A percentile compares a stretch with the other conserved stretches of the same genome.
Conservation (phyloP, 768 basidiomycete species). For the Steccherinum ochraceum region DNA sequence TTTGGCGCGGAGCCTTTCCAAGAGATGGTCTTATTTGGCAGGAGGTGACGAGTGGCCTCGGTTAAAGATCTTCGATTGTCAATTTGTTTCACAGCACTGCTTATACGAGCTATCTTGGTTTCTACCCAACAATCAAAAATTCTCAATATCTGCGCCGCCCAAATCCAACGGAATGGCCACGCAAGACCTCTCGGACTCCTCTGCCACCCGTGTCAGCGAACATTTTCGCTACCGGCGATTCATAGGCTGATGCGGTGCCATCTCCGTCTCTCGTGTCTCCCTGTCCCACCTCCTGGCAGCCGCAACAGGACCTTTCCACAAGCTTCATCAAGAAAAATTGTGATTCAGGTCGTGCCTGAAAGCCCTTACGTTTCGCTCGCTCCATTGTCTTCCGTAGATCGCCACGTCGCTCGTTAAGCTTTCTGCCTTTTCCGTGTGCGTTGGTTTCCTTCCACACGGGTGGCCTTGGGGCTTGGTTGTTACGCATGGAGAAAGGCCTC, state of each 20-base stretch:
- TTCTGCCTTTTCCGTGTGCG: background rate
- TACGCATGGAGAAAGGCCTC: background rate
- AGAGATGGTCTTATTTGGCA: background rate
- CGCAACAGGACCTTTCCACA: background rate
- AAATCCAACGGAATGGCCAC: background rate
- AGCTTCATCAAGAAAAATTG: background rate
- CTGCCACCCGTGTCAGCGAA: background rate
- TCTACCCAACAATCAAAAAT: background rate
- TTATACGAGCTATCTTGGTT: background rate
- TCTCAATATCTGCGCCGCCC: background rate
- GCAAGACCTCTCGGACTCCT: background rate
- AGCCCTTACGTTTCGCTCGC: background rate
- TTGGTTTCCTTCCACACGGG: background rate
- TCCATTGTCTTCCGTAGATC: background rate
- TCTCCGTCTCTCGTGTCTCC: background rate
- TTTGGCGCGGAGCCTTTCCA: background rate
- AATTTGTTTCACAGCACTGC: background rate
- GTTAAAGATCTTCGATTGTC: background rate
- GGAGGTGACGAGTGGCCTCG: background rate
- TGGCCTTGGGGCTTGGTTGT: background rate
- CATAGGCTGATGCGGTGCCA: background rate
- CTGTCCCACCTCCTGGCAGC: background rate
- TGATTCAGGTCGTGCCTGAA: background rate
- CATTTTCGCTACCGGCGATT: background rate
- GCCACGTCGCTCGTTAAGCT: background rate